Base-by-base conservation (phyloP, 176 grass and related monocot species). In the Aegilops sharonensis region DNA sequence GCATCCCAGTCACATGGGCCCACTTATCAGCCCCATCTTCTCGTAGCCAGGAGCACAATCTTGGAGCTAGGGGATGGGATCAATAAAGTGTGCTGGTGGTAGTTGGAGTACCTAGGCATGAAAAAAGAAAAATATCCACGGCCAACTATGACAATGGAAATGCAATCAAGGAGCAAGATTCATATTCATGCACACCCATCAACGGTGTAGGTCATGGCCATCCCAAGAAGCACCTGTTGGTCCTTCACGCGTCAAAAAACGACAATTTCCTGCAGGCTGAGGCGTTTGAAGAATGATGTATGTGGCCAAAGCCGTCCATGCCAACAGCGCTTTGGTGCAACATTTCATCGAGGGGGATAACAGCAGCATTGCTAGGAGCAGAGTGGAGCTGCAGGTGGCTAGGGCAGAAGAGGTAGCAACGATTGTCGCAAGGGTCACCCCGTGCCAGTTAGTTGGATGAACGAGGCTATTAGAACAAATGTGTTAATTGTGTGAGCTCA, bases 161-260 rank as follows among this genome's bases (percentile, higher is more conserved):
- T 45, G n/a, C 37, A 72, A 25, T 7, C 70, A 72, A 73, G 70
- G 70, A 73, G 11, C 70, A 73, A 73, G 39, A 45, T 72, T 72
- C 69, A n/a, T 71, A 14, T 72, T 42, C 37, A 43, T 11, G 37
- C 21, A 3, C 68, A 72, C n/a, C 42, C 5, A 6, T 14, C 23
- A n/a, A 70, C 20, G 34, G 36, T 72, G 37, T 5, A 72, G n/a
- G 69, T 37, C 21, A 72, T 43, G 69, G 21, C 37, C 36, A 43
- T 72, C 69, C 39, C 36, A 72, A 20, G 36, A 21, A 72, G 69
- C 37, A 72, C 39, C 37, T 42, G 21, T 43, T 43, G 23, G 69
- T 73, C 21, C 37, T 25, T 23, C 25, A 73, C 14, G 40, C 21
- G 1, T 74, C n/a, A 74, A 47, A 23, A 74, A 15, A 74, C 71